Evolutionary conservation across 495 filamentous ascomycete species (phyloP).

Genomic region (Chaetomium tenue): DNA sequence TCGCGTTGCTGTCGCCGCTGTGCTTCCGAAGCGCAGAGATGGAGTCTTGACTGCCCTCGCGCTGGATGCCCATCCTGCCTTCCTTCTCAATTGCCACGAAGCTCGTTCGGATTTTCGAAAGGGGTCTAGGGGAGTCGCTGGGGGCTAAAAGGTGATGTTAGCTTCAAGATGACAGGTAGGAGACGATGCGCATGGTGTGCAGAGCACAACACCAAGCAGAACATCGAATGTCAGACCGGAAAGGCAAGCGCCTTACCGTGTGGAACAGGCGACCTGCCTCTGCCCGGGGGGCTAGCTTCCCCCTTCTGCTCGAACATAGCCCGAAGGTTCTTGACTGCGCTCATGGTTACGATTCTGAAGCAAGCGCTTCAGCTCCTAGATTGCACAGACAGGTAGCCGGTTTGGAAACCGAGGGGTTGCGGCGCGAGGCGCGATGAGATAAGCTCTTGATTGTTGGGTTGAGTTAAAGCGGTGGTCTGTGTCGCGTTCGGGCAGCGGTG

Average conservation of each 20-base stretch:
- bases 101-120: slow-evolving; percentile 77
- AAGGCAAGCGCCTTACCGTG: slow-evolving; percentile 30
- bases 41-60: slow-evolving; percentile 46
- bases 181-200: slow-evolving; percentile 4
- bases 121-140: slow-evolving; percentile 54
- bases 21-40: slow-evolving; percentile 38
- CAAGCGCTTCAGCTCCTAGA: slow-evolving; percentile 6
- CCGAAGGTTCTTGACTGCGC: slow-evolving; percentile 63
- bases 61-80: slow-evolving; percentile 48
- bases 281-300: slow-evolving; percentile 62
- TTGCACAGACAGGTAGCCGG: neutral
- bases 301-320: slow-evolving; percentile 84
- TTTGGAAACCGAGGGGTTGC: neutral
- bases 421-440: slow-evolving; percentile 10
- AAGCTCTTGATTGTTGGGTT: neutral
- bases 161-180: neutral
- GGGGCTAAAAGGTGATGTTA: slow-evolving; percentile 20
- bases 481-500: neutral
- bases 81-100: slow-evolving; percentile 77
- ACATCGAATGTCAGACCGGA: slow-evolving; percentile 1
- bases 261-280: slow-evolving; percentile 66
- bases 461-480: neutral
- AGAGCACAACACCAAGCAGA: neutral
- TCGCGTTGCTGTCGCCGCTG: slow-evolving; percentile 39
- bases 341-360: slow-evolving; percentile 40